Evolutionary conservation across 306 rosid species (phyloP).

Genomic region (Adenanthera pavonina): DNA sequence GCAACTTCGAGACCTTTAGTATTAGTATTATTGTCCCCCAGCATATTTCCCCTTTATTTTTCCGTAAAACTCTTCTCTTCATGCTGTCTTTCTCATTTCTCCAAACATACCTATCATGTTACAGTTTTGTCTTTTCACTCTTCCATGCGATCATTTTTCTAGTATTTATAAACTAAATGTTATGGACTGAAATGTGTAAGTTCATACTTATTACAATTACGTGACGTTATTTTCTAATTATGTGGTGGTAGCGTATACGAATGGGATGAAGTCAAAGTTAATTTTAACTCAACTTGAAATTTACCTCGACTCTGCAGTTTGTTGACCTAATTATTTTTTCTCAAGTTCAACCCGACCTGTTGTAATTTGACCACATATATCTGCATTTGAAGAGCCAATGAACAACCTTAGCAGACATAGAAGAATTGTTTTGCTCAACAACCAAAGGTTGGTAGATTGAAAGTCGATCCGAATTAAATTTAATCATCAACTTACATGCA

Average conservation of each 20-base stretch:
- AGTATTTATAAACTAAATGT: background rate
- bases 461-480: too few species aligned
- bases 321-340: too few species aligned
- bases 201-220: too few species aligned
- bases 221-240: too few species aligned
- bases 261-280: background rate
- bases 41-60: background rate
- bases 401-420: background rate
- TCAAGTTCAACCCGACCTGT: background rate
- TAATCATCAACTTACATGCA: background rate
- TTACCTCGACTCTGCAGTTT: background rate
- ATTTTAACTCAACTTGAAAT: background rate
- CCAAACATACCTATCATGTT: background rate
- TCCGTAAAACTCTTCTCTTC: background rate
- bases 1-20: constrained; percentile 57
- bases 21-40: background rate
- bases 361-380: background rate
- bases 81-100: background rate
- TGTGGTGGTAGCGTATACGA: background rate
- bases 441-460: background rate
- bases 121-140: background rate
- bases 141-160: background rate
- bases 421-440: constrained; percentile 1
- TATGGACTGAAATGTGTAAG: background rate
- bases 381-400: background rate